Base-by-base conservation (phyloP, 768 basidiomycete species). In the Tulasnella sp. region DNA sequence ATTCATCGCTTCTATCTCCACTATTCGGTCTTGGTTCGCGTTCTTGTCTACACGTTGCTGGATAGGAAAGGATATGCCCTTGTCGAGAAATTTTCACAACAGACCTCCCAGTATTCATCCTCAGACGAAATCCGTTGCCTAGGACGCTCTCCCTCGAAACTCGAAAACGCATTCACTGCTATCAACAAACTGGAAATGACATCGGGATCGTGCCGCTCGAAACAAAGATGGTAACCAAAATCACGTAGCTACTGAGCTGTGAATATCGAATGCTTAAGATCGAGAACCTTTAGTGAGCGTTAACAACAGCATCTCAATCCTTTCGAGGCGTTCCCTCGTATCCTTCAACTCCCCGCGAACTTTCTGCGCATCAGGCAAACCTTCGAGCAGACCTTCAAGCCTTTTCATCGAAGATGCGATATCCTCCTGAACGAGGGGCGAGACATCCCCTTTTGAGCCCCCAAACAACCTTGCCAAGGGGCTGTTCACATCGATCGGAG, bases 261-360 rank as follows among this genome's bases (percentile, higher is more conserved):
- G 41, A 9, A 43, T 17, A 43, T 43, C 41, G n/a, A n/a, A 43
- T n/a, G 41, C 36, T 36, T 71, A 69, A 57, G 70, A 77, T 59
- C 82, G 71, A 78, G 80, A 79, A 0, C 78, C 78, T 41, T 82
- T 73, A 6, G 84, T 85, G 59, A 89, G 72, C 69, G 77, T 77
- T 50, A 86, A 65, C 39, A 89, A 62, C 40, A 89, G 69, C 49
- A 76, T 77, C 67, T 89, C 86, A 60, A 89, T 89, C 35, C 86
- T 77, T 15, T 80, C 79, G 70, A 88, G 86, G 43, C 83, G 81
- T 57, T 85, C 62, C 75, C 85, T 84, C 27, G 89, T 68, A 65
- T 89, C 87, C 66, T 81, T 86, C 78, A 91, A 83, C 67, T 90
- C 86, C 2, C 83, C 82, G 67, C 78, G 83, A 35, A 91, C 69